Percentiles rank a stretch among this genome's conserved stretches.
These are phyloP conservation scores for Talaromyces adpressus DNA, from an alignment of 495 filamentous ascomycete genomes.

Conservation along the genomic window DNA sequence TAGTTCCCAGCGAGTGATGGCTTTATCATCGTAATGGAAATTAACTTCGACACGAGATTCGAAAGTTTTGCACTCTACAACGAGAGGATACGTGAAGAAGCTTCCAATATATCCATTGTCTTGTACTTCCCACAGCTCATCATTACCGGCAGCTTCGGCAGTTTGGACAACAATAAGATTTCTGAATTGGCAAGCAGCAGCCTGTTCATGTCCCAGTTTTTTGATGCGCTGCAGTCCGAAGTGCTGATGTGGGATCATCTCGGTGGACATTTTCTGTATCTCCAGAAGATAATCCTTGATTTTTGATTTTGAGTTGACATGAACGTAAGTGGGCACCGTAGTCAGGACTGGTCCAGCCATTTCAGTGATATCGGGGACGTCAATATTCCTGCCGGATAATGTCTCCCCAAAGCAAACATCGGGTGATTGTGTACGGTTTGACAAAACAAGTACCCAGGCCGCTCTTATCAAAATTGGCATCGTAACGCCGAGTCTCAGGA, in stretches of 20 bases:
- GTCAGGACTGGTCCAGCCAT: constrained; percentile 49
- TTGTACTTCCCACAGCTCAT: constrained; percentile 35
- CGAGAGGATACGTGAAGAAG: constrained; percentile 45
- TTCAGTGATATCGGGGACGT: constrained; percentile 40
- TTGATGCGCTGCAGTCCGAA: constrained; percentile 36
- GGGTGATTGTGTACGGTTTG: constrained; percentile 31
- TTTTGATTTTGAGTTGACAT: constrained; percentile 28
- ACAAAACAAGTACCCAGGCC: constrained; percentile 46
- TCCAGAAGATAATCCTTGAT: constrained; percentile 32
- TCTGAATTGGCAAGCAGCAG: constrained; percentile 54
- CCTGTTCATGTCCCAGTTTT: constrained; percentile 27
- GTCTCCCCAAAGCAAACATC: constrained; percentile 52
- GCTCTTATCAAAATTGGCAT: constrained; percentile 43
- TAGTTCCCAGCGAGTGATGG: constrained; percentile 30
- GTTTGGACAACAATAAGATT: constrained; percentile 54
- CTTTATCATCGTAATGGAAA: constrained; percentile 31
- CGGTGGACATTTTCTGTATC: constrained; percentile 33
- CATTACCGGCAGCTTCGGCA: constrained; percentile 20
- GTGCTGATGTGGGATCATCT: constrained; percentile 46
- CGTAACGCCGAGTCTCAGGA: constrained; percentile 29
- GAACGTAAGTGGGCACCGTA: constrained; percentile 41
- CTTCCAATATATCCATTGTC: constrained; percentile 36
- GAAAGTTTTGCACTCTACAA: constrained; percentile 37
- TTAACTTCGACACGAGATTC: constrained; percentile 22
- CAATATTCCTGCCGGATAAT: constrained; percentile 46